Conservation (phyloP, 73 alveolate species). For the Tetrahymena borealis region DNA sequence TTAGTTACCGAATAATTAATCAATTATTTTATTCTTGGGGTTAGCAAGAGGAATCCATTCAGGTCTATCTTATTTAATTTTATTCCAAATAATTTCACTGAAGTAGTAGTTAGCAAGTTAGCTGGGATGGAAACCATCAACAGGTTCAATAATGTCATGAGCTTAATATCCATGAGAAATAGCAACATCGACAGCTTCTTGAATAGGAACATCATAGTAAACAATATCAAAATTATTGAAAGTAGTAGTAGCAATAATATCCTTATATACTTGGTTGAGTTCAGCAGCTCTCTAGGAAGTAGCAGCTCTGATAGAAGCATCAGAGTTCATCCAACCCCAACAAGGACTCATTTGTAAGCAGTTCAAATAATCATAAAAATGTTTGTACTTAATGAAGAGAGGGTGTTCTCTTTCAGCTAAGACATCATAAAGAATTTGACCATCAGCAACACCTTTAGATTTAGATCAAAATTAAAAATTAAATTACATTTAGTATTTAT, state of each 20-base stretch:
- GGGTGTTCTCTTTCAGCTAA: conserved; percentile 4
- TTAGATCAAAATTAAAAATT: too few relatives aligned
- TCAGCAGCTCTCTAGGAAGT: background rate
- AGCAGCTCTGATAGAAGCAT: background rate
- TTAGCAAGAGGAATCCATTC: conserved; percentile 1
- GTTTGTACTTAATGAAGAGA: background rate
- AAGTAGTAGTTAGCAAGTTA: background rate
- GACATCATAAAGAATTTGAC: background rate
- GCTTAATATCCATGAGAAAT: background rate
- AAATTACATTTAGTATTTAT: too few relatives aligned
- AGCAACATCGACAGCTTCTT: background rate
- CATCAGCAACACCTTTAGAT: background rate
- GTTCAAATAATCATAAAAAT: conserved; percentile 10
- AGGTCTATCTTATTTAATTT: background rate
- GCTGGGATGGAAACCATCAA: conserved; percentile 27
- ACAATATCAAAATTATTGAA: background rate
- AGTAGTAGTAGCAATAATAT: background rate
- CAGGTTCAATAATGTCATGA: conserved; percentile 15
- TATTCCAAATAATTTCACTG: conserved; percentile 9
- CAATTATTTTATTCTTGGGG: background rate
- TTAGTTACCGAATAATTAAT: background rate
- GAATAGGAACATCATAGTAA: background rate
- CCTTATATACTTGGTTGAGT: background rate
- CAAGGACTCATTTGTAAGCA: conserved; percentile 17
- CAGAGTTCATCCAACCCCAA: conserved; percentile 28